These are phyloP conservation scores for Ramaria sp. DNA, from an alignment of 768 basidiomycete species.

Conservation along the genomic window DNA sequence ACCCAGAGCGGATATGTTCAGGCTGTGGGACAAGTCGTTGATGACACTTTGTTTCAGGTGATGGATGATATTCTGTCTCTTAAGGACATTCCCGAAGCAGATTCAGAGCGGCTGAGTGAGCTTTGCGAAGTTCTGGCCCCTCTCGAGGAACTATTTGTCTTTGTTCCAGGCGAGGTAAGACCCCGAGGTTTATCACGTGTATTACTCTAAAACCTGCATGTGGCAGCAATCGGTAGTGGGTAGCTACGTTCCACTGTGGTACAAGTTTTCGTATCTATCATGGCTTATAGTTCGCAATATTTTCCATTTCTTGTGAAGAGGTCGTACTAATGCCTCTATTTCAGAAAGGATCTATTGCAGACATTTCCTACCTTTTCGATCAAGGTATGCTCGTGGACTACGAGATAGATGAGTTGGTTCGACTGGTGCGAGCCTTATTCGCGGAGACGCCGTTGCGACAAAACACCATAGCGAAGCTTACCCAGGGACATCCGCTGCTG, in stretches of 20 bases:
- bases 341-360: slow-evolving; percentile 85
- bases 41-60: slow-evolving; percentile 56
- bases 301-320: not conserved
- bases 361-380: slow-evolving; percentile 87
- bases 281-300: slow-evolving; percentile 66
- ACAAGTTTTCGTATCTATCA: slow-evolving; percentile 90
- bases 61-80: slow-evolving; percentile 65
- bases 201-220: not conserved
- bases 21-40: slow-evolving; percentile 60
- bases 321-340: slow-evolving; percentile 3
- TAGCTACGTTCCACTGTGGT: slow-evolving; percentile 84
- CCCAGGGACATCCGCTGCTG: slow-evolving; percentile 43
- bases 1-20: slow-evolving; percentile 63
- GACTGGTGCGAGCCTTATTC: slow-evolving; percentile 78
- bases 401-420: slow-evolving; percentile 69
- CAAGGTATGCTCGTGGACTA: slow-evolving; percentile 88
- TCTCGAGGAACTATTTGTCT: slow-evolving; percentile 72
- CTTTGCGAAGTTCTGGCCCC: slow-evolving; percentile 70
- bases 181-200: not conserved
- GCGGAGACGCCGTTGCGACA: slow-evolving; percentile 77
- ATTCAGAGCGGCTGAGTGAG: slow-evolving; percentile 76
- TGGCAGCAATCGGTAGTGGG: slow-evolving; percentile 63
- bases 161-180: slow-evolving; percentile 48
- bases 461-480: slow-evolving; percentile 67
- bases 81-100: slow-evolving; percentile 78